Conservation (phyloP, 352 stramenopile genomes). For the Saprolegnia parasitica region DNA sequence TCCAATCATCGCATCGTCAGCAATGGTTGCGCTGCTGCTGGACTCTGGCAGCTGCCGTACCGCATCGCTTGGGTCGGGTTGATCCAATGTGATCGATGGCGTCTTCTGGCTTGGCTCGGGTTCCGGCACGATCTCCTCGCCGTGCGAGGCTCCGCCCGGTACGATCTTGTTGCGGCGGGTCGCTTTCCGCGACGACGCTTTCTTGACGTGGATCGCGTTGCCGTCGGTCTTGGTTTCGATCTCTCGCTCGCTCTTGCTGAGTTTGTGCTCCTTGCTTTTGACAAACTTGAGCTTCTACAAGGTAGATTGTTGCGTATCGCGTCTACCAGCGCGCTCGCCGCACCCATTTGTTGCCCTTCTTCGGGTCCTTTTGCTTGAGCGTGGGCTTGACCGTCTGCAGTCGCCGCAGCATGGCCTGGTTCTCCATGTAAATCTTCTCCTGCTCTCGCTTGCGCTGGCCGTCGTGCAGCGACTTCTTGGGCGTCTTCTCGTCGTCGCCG, state of each 20-base stretch:
- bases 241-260: not conserved
- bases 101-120: not conserved
- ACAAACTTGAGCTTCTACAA: constrained; percentile 13
- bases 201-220: not conserved
- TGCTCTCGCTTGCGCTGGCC: constrained; percentile 68
- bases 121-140: not conserved
- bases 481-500: not conserved
- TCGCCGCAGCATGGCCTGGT: constrained; percentile 62
- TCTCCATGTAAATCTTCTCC: constrained; percentile 66
- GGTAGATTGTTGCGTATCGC: not conserved
- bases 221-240: not conserved
- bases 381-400: constrained; percentile 61
- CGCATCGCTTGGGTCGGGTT: too few relatives aligned
- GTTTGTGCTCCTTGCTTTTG: constrained; percentile 14
- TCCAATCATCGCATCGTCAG: too few relatives aligned
- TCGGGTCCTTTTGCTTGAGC: constrained; percentile 59
- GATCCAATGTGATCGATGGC: too few relatives aligned
- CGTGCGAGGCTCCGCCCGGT: not conserved
- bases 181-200: not conserved
- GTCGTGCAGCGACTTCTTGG: constrained; percentile 33
- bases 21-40: too few relatives aligned
- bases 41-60: too few relatives aligned
- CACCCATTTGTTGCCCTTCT: constrained; percentile 60
- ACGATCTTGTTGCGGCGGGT: not conserved
- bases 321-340: not conserved